Percentiles rank a stretch among this genome's conserved stretches.
Conservation (phyloP, 1,284 basidiomycete species). For the Cystobasidium pallidum region DNA sequence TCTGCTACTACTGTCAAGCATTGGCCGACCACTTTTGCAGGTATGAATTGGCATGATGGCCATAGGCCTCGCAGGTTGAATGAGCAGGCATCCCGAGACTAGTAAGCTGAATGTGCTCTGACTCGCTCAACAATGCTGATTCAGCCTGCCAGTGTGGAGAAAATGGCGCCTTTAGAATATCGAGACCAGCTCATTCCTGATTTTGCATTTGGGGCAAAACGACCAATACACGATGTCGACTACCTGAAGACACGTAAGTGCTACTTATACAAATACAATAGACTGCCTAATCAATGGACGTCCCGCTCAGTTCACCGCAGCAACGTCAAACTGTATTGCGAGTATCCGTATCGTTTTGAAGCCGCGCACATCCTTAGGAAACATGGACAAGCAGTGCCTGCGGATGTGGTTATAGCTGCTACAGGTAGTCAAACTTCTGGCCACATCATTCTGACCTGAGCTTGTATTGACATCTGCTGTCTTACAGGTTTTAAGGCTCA, state of each 20-base stretch:
- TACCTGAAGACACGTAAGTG: conserved; percentile 20
- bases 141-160: background rate
- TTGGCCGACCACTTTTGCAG: background rate
- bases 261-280: background rate
- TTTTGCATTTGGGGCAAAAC: conserved; percentile 18
- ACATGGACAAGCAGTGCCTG: conserved; percentile 5
- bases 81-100: conserved; percentile 19
- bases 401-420: conserved; percentile 41
- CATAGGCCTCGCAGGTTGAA: background rate
- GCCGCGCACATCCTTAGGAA: background rate
- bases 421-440: no score
- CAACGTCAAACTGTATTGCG: conserved; percentile 30
- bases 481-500: conserved; percentile 28
- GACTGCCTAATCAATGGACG: no score
- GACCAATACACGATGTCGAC: conserved; percentile 7
- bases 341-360: background rate
- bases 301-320: conserved; percentile 24
- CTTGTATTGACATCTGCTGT: no score
- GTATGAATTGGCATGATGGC: conserved; percentile 24
- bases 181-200: conserved; percentile 26
- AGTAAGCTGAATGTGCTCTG: background rate
- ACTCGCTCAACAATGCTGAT: background rate
- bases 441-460: no score
- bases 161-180: conserved; percentile 7
- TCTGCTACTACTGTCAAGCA: background rate